Base-by-base conservation (phyloP, 805 yeast species). In the Kodamaea nitidulidarum region DNA sequence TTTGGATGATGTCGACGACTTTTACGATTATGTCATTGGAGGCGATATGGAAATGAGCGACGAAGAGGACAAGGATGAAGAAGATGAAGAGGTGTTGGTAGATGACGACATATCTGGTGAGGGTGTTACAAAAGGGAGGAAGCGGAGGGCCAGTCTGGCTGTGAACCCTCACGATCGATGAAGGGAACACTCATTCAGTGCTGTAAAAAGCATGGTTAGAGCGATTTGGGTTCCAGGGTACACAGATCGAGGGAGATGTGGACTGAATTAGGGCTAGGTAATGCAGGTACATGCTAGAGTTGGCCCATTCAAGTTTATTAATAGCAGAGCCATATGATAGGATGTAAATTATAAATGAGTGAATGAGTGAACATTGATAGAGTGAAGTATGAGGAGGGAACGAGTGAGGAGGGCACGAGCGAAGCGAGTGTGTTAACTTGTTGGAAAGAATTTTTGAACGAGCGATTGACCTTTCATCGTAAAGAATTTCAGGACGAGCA, bases 1-100 rank as follows among this genome's bases (percentile, higher is more conserved):
- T 4, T 55, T 68, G 32, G 72, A 64, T 36, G 71, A 63, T 39
- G 69, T 61, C 11, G 71, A 66, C 40, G 73, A 67, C 42, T 66
- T 67, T 44, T 67, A 67, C 42, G 63, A 60, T 37, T 65, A 58
- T 35, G 70, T 63, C 11, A 39, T 29, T 38, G 71, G 67, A 42
- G 70, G 64, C 18, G 66, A 64, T 18, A 65, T 66, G 26, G 70
- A 58, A 10, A 56, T 51, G 25, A 51, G 55, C 27, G 63, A 52
- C 4, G 66, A 56, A 15, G 61, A 58, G n/a, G 66, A 60, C 31
- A 63, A 58, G 25, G 63, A 60, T 4, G 47, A 48, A 14, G 50
- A 48, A 20, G 49, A 48, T 21, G 61, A 59, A 22, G 65, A 60
- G 14, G 69, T 63, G 8, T 52, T 63, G 39, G 56, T 63, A 20